phyloP scores from a whole-genome alignment of 495 filamentous ascomycete genomes.

The Podospora pseudocomata region DNA sequence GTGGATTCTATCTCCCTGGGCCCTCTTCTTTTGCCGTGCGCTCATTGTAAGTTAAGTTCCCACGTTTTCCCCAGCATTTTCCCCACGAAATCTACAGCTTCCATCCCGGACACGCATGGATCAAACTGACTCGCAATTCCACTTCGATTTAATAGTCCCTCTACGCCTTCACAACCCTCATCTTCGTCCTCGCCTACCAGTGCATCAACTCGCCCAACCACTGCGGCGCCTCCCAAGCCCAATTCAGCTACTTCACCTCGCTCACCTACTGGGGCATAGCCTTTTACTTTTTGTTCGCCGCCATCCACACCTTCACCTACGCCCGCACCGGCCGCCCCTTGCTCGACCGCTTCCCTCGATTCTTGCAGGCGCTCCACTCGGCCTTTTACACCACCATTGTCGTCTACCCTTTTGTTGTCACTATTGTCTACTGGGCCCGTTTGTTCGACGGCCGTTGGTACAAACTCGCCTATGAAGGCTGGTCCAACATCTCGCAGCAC shows the following conservation, averaged over 20 bases:
- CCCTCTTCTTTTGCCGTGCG: constrained; percentile 56
- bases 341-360: constrained; percentile 57
- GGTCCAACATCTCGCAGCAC: constrained; percentile 75
- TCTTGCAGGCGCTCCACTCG: constrained; percentile 61
- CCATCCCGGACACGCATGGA: constrained; percentile 3
- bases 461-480: constrained; percentile 47
- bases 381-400: constrained; percentile 63
- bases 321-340: constrained; percentile 51
- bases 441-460: constrained; percentile 56
- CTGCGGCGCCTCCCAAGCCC: constrained; percentile 35
- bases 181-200: constrained; percentile 64
- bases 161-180: constrained; percentile 67
- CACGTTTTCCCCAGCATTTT: not conserved
- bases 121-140: constrained; percentile 2
- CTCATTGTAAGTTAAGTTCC: constrained; percentile 45
- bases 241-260: constrained; percentile 79
- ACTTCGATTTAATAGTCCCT: constrained; percentile 40
- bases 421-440: constrained; percentile 59
- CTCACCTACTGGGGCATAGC: constrained; percentile 73
- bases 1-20: constrained; percentile 65
- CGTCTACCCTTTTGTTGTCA: constrained; percentile 67
- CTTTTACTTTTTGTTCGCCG: constrained; percentile 67
- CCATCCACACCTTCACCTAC: constrained; percentile 65
- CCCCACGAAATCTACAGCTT: not conserved
- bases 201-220: constrained; percentile 31